A percentile compares a stretch with the other conserved stretches of the same genome.
Evolutionary conservation across 108 stramenopile genomes (phyloP).

Genomic region (Aurantiochytrium sp.): DNA sequence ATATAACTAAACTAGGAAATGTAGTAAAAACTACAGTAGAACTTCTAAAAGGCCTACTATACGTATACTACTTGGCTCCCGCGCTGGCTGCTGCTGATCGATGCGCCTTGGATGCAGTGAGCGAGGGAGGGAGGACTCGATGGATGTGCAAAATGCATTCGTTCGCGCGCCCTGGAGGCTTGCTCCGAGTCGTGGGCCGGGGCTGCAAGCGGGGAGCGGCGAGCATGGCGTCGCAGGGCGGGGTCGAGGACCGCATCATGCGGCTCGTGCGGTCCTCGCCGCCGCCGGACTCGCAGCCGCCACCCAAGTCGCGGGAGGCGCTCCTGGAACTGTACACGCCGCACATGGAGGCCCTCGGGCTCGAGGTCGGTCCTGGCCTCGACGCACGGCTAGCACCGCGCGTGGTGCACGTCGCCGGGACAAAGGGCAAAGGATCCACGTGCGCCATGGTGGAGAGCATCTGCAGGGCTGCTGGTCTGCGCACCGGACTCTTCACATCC

Average conservation of each 20-base stretch:
- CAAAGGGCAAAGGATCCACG: constrained; percentile 92
- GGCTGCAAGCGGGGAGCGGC: no score
- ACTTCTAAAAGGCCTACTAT: no score
- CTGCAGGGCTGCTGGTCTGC: constrained; percentile 37
- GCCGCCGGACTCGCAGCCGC: not conserved
- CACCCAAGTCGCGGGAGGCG: not conserved
- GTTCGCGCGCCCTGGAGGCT: no score
- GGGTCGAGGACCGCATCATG: not conserved
- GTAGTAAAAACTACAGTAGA: no score
- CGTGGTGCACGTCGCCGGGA: constrained; percentile 80
- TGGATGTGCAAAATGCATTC: no score
- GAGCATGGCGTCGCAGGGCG: not conserved
- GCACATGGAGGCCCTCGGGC: not conserved
- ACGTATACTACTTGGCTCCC: no score
- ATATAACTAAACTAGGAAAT: no score
- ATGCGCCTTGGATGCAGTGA: no score
- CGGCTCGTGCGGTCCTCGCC: not conserved
- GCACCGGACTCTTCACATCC: constrained; percentile 66
- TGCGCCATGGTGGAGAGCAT: constrained; percentile 65
- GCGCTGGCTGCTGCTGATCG: no score
- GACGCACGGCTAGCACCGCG: not conserved
- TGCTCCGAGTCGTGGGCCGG: no score
- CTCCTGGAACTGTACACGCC: not conserved
- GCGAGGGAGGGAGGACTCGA: no score
- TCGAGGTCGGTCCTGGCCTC: not conserved